Base-by-base conservation (phyloP, 768 basidiomycete species). In the Hortiboletus flavorubellus region DNA sequence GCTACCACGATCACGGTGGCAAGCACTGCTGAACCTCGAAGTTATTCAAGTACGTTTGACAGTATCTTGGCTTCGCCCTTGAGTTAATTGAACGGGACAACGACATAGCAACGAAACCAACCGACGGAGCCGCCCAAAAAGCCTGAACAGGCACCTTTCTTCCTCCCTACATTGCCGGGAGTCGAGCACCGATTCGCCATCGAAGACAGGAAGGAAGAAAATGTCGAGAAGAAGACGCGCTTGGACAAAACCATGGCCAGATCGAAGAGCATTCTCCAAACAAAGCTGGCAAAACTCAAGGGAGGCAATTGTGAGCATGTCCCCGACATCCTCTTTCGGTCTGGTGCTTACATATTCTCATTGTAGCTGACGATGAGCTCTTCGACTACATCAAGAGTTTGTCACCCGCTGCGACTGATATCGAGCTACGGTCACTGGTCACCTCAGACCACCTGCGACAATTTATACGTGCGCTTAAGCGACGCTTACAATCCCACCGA, bases 81-180 rank as follows among this genome's bases (percentile, higher is more conserved):
- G 16, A 41, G 37, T 39, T 47, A 11, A 40, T 26, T 43, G 34
- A 34, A 37, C 8, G 31, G 45, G 33, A 23, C 41, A 40, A 46
- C 35, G n/a, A 18, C 15, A 48, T 46, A 96, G 89, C 88, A 90
- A 80, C 86, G 97, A 51, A 98, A 98, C 70, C 97, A 95, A 76
- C 94, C 97, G 12, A 93, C 89, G 71, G 95, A 97, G 59, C 84
- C 94, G 0, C 93, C 94, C 8, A 98, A 98, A 72, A 89, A 87
- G 26, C 92, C 93, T 12, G 96, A 98, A 73, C 83, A 92, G 56
- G 96, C 94, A 1, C 97, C 97, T 0, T 99, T 99, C 78, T 99
- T 98, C 78, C 76, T 99, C 15, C 97, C 96, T 21, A 93, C 94
- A 1, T 73, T 98, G 11, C 87, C 90, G 5, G 96, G 94, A 11